These are phyloP conservation scores for Aspergillus nidulans DNA, from an alignment of 495 filamentous ascomycete genomes.

Conservation along the genomic window DNA sequence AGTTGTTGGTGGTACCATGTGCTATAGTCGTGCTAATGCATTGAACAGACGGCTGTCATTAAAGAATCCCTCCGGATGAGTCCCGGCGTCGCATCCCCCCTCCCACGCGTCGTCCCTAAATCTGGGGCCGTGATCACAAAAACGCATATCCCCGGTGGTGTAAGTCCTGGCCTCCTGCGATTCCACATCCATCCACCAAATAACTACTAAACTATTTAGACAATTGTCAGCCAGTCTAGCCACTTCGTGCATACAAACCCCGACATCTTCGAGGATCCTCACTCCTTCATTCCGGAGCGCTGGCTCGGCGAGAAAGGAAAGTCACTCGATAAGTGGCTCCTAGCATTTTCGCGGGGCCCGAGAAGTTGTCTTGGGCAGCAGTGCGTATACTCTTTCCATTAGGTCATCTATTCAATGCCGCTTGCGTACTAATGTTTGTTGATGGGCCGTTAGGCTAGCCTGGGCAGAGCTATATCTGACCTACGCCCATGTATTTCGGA, in stretches of 20 bases:
- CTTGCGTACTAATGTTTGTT: neutral
- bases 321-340: neutral
- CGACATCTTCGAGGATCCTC: neutral
- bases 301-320: conserved; percentile 6
- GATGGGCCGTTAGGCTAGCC: neutral
- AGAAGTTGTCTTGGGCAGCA: conserved; percentile 8
- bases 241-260: conserved; percentile 8
- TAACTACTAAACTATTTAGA: neutral
- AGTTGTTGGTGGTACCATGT: too few relatives aligned
- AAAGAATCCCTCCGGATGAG: conserved; percentile 10
- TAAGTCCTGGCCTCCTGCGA: neutral
- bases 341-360: conserved; percentile 8
- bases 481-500: conserved; percentile 1
- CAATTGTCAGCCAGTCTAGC: conserved; percentile 4
- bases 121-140: neutral
- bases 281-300: conserved; percentile 4
- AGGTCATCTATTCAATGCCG: neutral
- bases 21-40: neutral
- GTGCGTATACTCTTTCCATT: neutral
- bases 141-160: neutral
- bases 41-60: conserved; percentile 10
- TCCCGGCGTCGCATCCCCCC: conserved; percentile 4
- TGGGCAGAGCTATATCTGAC: conserved; percentile 9
- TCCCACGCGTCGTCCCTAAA: conserved; percentile 5
- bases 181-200: neutral